phyloP scores from a whole-genome alignment of 129 eudicot genomes.

The Helianthus tuberosus region DNA sequence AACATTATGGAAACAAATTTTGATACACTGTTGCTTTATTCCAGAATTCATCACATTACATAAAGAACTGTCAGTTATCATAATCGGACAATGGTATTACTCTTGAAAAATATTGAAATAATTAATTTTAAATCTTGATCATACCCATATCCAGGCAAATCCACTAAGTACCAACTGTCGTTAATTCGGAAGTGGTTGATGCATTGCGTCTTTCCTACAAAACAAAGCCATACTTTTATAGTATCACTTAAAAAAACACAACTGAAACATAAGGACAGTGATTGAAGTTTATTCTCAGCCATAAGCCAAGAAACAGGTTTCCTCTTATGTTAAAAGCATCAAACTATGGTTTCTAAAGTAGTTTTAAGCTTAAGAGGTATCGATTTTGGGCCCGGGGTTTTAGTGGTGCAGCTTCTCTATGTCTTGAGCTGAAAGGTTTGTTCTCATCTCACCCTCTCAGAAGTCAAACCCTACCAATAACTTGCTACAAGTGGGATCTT shows the following conservation, averaged over 20 bases:
- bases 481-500: too few species aligned
- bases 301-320: neutral
- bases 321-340: neutral
- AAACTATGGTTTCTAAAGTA: neutral
- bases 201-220: conserved; percentile 97
- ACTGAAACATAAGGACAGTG: neutral
- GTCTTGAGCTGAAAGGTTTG: too few species aligned
- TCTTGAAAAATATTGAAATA: neutral
- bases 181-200: conserved; percentile 94
- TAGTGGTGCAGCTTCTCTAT: too few species aligned
- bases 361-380: too few species aligned
- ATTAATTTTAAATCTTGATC: neutral
- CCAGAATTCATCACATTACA: conserved; percentile 13
- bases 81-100: neutral
- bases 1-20: neutral
- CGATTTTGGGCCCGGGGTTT: too few species aligned
- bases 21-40: neutral
- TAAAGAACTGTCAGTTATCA: neutral
- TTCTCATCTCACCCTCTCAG: too few species aligned
- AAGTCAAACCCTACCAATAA: too few species aligned
- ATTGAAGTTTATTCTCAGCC: neutral
- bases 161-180: conserved; percentile 95
- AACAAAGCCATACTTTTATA: neutral
- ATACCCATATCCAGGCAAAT: conserved; percentile 97
- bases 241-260: conserved; percentile 7